phyloP scores from a whole-genome alignment of 345 rosid genomes.

The Cardamine chenopodiifolia region DNA sequence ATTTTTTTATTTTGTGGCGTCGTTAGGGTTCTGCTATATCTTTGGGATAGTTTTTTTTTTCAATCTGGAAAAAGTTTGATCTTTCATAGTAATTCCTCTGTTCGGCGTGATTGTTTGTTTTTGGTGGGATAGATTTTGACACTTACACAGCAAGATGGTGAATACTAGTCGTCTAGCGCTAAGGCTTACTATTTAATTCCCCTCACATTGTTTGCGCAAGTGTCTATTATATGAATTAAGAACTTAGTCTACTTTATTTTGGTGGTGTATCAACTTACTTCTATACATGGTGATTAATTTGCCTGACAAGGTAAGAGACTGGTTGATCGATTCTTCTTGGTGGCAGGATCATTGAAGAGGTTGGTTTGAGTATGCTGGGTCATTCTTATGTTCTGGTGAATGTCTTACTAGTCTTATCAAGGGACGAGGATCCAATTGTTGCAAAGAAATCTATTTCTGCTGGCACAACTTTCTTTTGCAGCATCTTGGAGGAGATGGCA shows the following conservation, averaged over 20 bases:
- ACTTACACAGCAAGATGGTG: neutral
- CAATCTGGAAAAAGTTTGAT: neutral
- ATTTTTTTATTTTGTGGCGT: neutral
- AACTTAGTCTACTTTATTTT: neutral
- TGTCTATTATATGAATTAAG: neutral
- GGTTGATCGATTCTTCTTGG: conserved; percentile 33
- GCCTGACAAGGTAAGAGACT: conserved; percentile 24
- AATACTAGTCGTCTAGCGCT: neutral
- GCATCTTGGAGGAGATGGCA: conserved; percentile 72
- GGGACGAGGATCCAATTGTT: conserved; percentile 64
- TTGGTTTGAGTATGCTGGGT: conserved; percentile 69
- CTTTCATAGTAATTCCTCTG: neutral
- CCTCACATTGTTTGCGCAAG: neutral
- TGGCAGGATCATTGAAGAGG: conserved; percentile 81
- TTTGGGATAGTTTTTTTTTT: neutral
- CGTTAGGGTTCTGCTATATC: conserved; percentile 22
- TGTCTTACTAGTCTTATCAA: conserved; percentile 60
- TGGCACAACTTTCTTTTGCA: conserved; percentile 64
- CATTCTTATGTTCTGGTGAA: conserved; percentile 57
- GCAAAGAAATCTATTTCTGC: conserved; percentile 65
- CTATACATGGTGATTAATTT: conserved; percentile 20
- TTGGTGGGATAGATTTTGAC: conserved; percentile 13
- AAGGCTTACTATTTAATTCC: neutral
- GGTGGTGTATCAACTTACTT: conserved; percentile 2
- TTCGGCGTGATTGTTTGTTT: neutral